Percentiles rank a stretch among this genome's conserved stretches.
Evolutionary conservation across 352 stramenopile genomes (phyloP).

Genomic region (Globisporangium iwayamae): DNA sequence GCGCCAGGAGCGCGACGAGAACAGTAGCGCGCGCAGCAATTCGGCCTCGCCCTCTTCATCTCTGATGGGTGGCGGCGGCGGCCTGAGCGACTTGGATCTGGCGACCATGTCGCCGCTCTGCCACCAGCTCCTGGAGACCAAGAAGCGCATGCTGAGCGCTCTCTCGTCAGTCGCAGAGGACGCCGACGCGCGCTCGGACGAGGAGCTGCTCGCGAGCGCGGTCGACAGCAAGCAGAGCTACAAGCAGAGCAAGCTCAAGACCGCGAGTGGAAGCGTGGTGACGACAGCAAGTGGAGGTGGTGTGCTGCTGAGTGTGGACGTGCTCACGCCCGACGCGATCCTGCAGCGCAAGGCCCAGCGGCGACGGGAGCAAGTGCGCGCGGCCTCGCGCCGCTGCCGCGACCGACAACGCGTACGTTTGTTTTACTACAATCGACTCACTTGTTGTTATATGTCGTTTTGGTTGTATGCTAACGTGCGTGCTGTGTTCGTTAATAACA

Average conservation of each 20-base stretch:
- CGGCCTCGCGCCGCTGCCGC: constrained; percentile 49
- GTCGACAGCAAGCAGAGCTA: constrained; percentile 9
- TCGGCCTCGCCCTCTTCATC: neutral
- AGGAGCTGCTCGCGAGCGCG: constrained; percentile 24
- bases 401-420: constrained; percentile 40
- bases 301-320: neutral
- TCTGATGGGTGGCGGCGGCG: neutral
- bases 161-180: constrained; percentile 23
- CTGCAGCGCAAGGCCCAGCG: constrained; percentile 59
- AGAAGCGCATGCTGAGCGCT: constrained; percentile 43
- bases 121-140: constrained; percentile 34
- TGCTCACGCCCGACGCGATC: constrained; percentile 45
- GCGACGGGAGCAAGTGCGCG: constrained; percentile 57
- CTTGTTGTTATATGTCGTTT: neutral
- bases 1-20: constrained; percentile 8
- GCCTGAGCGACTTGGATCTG: constrained; percentile 16
- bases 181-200: constrained; percentile 42
- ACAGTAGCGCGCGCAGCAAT: constrained; percentile 1
- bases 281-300: constrained; percentile 10
- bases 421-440: neutral
- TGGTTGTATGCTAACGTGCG: neutral
- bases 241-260: constrained; percentile 19
- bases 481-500: constrained; percentile 7
- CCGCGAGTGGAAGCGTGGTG: constrained; percentile 5
- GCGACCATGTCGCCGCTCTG: constrained; percentile 29